A percentile compares a stretch with the other conserved stretches of the same genome.
phyloP scores from a whole-genome alignment of 768 basidiomycete species.

The Lactifluus subvellereus region DNA sequence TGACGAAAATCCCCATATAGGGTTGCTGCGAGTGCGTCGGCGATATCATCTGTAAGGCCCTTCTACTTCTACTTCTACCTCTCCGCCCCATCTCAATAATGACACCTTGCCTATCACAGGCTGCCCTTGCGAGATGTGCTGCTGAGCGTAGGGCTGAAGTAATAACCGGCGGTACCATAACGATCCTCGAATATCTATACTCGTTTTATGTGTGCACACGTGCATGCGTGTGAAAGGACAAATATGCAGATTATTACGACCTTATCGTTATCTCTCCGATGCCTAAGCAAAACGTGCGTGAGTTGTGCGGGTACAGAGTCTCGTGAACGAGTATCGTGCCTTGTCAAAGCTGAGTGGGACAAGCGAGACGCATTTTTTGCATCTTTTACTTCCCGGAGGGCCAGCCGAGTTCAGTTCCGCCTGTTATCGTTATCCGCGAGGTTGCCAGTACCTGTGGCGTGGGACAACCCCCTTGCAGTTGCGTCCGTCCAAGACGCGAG shows the following conservation, averaged over 20 bases:
- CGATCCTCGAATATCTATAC: not conserved
- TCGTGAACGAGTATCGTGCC: no score
- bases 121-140: slow-evolving; percentile 78
- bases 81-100: slow-evolving; percentile 6
- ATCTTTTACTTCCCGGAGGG: no score
- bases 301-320: no score
- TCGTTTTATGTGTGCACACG: not conserved
- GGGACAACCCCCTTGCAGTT: no score
- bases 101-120: slow-evolving; percentile 34
- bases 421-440: no score
- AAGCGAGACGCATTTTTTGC: no score
- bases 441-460: no score
- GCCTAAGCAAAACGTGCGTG: no score
- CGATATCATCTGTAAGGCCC: slow-evolving; percentile 63
- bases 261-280: not conserved
- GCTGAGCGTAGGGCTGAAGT: not conserved
- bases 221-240: not conserved
- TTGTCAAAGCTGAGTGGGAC: no score
- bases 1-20: slow-evolving; percentile 31
- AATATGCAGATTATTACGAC: not conserved
- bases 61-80: not conserved
- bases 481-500: no score
- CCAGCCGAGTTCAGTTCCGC: no score
- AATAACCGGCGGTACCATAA: not conserved
- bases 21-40: slow-evolving; percentile 65